Base-by-base conservation (phyloP, 768 basidiomycete genomes). In the Epithele typhae region DNA sequence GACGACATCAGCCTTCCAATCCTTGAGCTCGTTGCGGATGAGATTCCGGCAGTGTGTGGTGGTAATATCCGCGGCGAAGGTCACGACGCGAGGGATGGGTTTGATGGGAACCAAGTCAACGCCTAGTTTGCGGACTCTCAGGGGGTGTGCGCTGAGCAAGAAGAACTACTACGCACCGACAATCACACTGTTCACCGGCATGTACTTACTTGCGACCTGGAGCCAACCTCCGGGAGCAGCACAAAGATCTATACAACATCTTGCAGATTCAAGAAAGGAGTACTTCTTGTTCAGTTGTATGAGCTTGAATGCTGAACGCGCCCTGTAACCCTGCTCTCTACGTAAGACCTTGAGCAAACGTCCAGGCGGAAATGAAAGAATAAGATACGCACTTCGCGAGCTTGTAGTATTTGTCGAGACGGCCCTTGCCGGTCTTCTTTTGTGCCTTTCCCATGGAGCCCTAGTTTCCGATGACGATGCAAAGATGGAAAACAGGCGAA, bases 171-270 rank as follows among this genome's bases (percentile, higher is more conserved):
- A 68, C 84, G 61, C 56, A 82, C 94, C 94, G 59, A 96, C 78
- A 60, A 96, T 95, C 46, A 96, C 71, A 59, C 88, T 91, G 58
- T 92, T 94, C 36, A 79, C 72, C 1, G 94, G 92, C 92, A 96
- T 96, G 64, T 93, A 92, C 69, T 96, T 97, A 75, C 84, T 90
- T 24, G 94, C 94, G 15, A 99, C 96, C 66, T 99, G 96, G 8
- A 98, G 75, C 96, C 96, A 99, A 61, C 96, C 96, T 56, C 96
- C 96, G 5, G 96, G 96, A 4, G 96, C 96, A 25, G 96, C 96
- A 67, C 96, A 99, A 25, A 99, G 77, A 77, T 99, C 96, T 59
- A 99, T 94, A 35, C 87, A 90, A 66, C 95, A 97, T 77, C 82
- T 76, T 47, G 92, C 87, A 24, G 79, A 73, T 58, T 93, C 89